Base-by-base conservation (phyloP, 768 basidiomycete species). In the Pleurotus cornucopiae region DNA sequence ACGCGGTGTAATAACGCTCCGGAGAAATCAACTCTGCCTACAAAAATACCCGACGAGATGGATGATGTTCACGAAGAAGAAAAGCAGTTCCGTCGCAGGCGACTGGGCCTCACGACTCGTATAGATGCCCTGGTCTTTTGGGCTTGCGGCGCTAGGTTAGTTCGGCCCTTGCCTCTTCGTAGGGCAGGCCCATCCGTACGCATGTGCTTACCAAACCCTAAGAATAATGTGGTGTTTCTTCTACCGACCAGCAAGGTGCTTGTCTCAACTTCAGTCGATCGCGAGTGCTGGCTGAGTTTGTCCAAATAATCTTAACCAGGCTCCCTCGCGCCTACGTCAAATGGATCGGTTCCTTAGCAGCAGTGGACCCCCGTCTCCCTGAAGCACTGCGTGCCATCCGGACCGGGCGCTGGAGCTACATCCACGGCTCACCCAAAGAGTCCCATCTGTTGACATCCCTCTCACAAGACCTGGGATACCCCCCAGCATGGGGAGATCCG, bases 151-250 rank as follows among this genome's bases (percentile, higher is more conserved):
- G 85, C 88, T 30, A 83, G 89, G 89, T 89, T 58, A 26, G 75
- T 67, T 21, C 20, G 23, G 38, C 30, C 26, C 46, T 49, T 7
- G 26, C 40, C 48, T 12, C 9, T 46, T 56, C 49, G n/a, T 43
- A 37, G 40, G 53, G 11, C 43, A 55, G 23, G 54, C 53, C 51
- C 30, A 39, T 57, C 21, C 21, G 43, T 54, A 23, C 18, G 43
- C 64, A 55, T 47, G 18, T 23, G 38, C 55, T 60, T 43, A 26
- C 45, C 44, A 47, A 45, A 49, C 16, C 43, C 14, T 13, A 45
- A 91, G 90, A 63, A 90, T 91, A 54, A 91, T 91, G 88, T 91
- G 90, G 90, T 91, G 89, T 62, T 92, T 88, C 68, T 85, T 89
- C 66, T 91, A 92, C 62, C 75, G 85, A 63, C 88, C 89, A 3